These are phyloP conservation scores for Tinospora cordifolia DNA, from an alignment of 164 flowering plant genomes.

Conservation along the genomic window DNA sequence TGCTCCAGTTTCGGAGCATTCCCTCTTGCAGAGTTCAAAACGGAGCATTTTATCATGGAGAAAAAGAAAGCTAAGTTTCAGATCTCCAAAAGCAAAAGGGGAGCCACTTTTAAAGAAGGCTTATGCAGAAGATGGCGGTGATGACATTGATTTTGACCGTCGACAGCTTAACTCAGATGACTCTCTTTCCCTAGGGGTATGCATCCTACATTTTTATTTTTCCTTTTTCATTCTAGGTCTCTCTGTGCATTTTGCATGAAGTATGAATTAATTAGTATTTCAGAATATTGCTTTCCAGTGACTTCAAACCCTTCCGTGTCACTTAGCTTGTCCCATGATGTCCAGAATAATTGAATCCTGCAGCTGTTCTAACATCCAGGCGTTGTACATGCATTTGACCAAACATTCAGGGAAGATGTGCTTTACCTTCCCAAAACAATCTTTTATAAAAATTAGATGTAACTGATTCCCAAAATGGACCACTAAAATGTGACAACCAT, in stretches of 20 bases:
- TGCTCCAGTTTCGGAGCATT: slow-evolving; percentile 35
- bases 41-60: slow-evolving; percentile 85
- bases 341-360: no score
- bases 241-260: neutral
- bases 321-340: no score
- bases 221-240: neutral
- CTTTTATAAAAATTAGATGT: no score
- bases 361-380: no score
- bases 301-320: no score
- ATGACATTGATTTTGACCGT: slow-evolving; percentile 94
- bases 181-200: slow-evolving; percentile 52
- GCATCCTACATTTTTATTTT: slow-evolving; percentile 10
- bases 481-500: no score
- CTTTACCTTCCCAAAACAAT: no score
- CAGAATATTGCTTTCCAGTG: no score
- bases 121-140: slow-evolving; percentile 97
- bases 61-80: slow-evolving; percentile 84
- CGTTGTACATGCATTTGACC: no score
- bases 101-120: slow-evolving; percentile 90
- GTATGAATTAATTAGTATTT: neutral
- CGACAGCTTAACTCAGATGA: slow-evolving; percentile 95
- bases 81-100: slow-evolving; percentile 89
- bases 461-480: no score
- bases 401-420: no score
- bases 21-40: slow-evolving; percentile 46